Conservation (phyloP, 441 rosid genomes). For the Populus hybrid region DNA sequence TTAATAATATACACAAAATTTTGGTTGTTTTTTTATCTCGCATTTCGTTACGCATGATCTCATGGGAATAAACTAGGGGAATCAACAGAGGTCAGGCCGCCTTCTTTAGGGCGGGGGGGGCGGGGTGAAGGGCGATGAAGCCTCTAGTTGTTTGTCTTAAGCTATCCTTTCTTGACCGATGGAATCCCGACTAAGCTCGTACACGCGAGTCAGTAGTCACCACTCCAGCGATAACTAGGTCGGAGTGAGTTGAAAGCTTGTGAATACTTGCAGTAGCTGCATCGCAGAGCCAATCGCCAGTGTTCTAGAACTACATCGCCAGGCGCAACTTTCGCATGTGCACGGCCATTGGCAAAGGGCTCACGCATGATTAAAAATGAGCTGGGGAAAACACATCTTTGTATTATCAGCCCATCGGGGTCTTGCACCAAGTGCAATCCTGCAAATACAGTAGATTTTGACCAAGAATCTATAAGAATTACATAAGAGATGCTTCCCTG, state of each 20-base stretch:
- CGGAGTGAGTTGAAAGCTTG: too few relatives aligned
- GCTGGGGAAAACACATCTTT: too few relatives aligned
- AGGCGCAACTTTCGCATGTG: neutral
- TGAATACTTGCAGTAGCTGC: neutral
- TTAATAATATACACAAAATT: too few relatives aligned
- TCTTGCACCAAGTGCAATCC: neutral
- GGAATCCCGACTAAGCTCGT: too few relatives aligned
- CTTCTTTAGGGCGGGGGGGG: neutral
- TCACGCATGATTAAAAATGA: too few relatives aligned
- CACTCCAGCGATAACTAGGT: too few relatives aligned
- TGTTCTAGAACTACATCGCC: too few relatives aligned
- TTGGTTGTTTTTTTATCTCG: neutral
- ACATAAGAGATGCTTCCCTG: neutral
- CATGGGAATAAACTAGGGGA: neutral
- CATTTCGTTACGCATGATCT: neutral
- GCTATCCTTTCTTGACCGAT: too few relatives aligned
- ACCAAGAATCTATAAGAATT: neutral
- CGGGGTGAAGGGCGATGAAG: neutral
- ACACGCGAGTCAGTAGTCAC: too few relatives aligned
- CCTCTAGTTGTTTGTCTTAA: neutral
- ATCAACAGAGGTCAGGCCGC: neutral
- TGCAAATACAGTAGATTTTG: neutral
- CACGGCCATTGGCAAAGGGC: neutral
- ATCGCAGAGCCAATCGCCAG: neutral
- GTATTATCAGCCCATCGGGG: neutral